Base-by-base conservation (phyloP, 768 basidiomycete genomes). In the Dendrothele bispora region DNA sequence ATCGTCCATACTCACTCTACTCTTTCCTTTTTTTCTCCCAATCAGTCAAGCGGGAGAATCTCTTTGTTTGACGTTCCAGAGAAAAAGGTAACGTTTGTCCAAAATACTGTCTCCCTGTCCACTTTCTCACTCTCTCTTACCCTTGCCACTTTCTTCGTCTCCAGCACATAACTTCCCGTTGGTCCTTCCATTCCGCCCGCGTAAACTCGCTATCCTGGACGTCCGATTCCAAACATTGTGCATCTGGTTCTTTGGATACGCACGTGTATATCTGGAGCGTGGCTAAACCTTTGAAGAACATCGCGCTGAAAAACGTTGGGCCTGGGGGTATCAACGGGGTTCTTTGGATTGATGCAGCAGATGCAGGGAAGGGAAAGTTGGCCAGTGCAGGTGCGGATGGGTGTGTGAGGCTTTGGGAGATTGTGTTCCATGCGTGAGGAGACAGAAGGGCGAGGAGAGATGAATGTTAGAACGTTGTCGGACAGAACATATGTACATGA, bases 161-260 rank as follows among this genome's bases (percentile, higher is more conserved):
- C 22, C 57, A 89, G 87, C 55, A 78, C 54, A 70, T 86, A 50
- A 87, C 86, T 30, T 75, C 83, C 3, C 82, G 83, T 47, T 98
- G 95, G 95, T 79, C 88, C 7, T 82, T 85, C 72, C 95, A 98
- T 68, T 75, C 84, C 7, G 90, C 83, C 1, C 84, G 91, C 24
- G 79, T 98, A 51, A 79, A 85, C 55, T 82, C 89, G 8, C 74
- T 98, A 15, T 70, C 80, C 2, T 94, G 88, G 83, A 83, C 88
- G 6, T 55, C 79, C 5, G 84, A 89, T 59, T 83, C 84, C 6
- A 74, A 75, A 51, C 83, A 94, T 59, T 79, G 88, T 52, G 94
- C 84, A 10, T 93, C 92, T 4, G 93, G 87, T 10, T 91, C 92
- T 17, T 75, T 95, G n/a, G 95, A 98, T 63, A 95, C 94, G 25